Conservation (phyloP, 2,329 filamentous ascomycete species). For the Alternaria sp. region DNA sequence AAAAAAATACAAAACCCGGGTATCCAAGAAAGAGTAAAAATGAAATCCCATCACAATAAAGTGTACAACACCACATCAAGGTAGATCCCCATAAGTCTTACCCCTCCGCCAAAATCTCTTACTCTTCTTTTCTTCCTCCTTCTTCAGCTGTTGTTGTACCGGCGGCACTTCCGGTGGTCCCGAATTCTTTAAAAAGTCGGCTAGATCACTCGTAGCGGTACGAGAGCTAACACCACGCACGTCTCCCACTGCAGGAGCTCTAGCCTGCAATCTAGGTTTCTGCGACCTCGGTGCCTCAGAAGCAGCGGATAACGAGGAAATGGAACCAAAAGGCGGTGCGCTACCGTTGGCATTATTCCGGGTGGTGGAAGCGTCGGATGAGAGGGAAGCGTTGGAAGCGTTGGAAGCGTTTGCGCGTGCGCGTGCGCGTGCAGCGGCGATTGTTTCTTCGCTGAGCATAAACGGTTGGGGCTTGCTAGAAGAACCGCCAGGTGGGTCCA, state of each 20-base stretch:
- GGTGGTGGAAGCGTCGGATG: slow-evolving; percentile 24
- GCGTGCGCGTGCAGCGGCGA: slow-evolving; percentile 46
- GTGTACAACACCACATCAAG: slow-evolving; percentile 4
- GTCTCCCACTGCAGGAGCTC: slow-evolving; percentile 31
- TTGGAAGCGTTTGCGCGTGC: slow-evolving; percentile 37
- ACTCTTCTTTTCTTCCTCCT: slow-evolving; percentile 47
- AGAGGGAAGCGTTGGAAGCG: slow-evolving; percentile 26
- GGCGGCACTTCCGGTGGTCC: slow-evolving; percentile 48
- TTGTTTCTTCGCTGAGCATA: slow-evolving; percentile 42
- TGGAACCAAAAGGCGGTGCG: slow-evolving; percentile 21
- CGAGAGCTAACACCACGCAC: slow-evolving; percentile 17
- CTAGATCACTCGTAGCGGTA: slow-evolving; percentile 53
- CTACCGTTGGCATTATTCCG: slow-evolving; percentile 26
- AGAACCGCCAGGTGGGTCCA: slow-evolving; percentile 64
- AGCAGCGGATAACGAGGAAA: slow-evolving; percentile 26
- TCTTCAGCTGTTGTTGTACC: slow-evolving; percentile 19
- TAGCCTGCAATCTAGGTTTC: slow-evolving; percentile 40
- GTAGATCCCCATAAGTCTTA: slow-evolving; percentile 37
- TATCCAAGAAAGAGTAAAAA: neutral
- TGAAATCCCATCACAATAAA: neutral
- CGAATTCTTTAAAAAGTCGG: slow-evolving; percentile 55
- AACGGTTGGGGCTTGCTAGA: slow-evolving; percentile 46
- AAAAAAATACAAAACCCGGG: neutral
- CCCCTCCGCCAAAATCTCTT: slow-evolving; percentile 48
- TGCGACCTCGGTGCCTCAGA: slow-evolving; percentile 3